These are phyloP conservation scores for Suillus plorans DNA, from an alignment of 768 basidiomycete species.

Conservation along the genomic window DNA sequence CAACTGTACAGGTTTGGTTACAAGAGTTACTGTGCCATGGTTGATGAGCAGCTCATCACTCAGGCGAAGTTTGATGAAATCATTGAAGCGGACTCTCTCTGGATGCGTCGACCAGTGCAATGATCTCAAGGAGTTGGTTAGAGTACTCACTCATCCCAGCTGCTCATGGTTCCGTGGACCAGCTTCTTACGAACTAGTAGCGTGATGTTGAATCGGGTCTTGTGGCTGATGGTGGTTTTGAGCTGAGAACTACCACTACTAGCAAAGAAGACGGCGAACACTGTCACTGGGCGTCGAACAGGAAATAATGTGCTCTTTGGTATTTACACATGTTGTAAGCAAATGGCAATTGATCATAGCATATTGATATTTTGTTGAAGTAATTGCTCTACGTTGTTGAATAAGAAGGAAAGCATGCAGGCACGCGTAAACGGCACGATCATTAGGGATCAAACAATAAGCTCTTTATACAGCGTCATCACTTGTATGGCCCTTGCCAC, in stretches of 20 bases:
- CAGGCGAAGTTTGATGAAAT: conserved; percentile 15
- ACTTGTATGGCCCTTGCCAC: not conserved
- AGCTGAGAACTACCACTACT: not conserved
- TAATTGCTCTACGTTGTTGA: not conserved
- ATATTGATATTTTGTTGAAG: not conserved
- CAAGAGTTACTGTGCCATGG: conserved; percentile 18
- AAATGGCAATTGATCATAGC: not conserved
- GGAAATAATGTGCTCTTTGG: not conserved
- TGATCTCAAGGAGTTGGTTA: not conserved
- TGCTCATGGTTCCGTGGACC: not conserved
- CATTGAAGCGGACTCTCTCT: conserved; percentile 9
- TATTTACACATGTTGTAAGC: not conserved
- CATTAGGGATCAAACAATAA: not conserved
- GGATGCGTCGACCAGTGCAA: conserved; percentile 9
- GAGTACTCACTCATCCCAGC: not conserved
- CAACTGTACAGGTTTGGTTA: conserved; percentile 15
- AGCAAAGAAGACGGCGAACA: not conserved
- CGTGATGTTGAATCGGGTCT: too few species aligned
- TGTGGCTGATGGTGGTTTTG: not conserved
- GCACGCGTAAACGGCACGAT: not conserved
- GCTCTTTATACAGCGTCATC: not conserved
- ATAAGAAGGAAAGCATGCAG: not conserved
- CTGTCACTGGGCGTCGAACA: not conserved
- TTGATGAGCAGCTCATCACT: conserved; percentile 13
- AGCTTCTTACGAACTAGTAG: not conserved